Evolutionary conservation across 140 eudicot genomes (phyloP).

Genomic region (Ambrosia hybrid): DNA sequence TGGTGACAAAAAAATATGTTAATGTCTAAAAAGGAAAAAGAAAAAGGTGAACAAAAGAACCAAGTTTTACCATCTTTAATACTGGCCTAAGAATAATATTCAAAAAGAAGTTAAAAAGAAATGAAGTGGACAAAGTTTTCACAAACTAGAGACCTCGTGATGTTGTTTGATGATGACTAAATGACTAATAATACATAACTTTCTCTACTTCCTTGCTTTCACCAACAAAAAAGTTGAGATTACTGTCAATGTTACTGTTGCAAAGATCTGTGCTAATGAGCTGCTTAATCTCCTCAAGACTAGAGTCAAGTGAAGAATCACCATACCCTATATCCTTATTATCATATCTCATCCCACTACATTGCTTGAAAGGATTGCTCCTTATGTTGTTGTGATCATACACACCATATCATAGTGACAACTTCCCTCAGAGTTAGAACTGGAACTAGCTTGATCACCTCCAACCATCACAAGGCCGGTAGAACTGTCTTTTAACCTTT

Average conservation of each 20-base stretch:
- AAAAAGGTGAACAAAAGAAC: conserved; percentile 15
- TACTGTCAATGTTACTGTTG: conserved; percentile 38
- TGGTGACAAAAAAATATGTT: background rate
- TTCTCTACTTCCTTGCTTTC: conserved; percentile 58
- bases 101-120: conserved; percentile 2
- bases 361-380: conserved; percentile 38
- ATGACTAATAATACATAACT: conserved; percentile 45
- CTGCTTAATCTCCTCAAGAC: conserved; percentile 87
- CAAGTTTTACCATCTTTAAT: conserved; percentile 32
- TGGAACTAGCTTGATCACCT: conserved; percentile 54
- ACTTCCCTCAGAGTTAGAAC: conserved; percentile 85
- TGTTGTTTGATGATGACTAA: conserved; percentile 14
- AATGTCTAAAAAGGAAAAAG: background rate
- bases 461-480: conserved; percentile 59
- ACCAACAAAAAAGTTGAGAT: conserved; percentile 51
- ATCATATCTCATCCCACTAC: conserved; percentile 24
- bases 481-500: conserved; percentile 38
- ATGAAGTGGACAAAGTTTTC: conserved; percentile 10
- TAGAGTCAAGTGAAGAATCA: conserved; percentile 46
- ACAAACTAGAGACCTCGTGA: conserved; percentile 27
- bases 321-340: conserved; percentile 31
- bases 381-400: conserved; percentile 38
- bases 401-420: conserved; percentile 28
- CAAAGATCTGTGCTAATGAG: conserved; percentile 57
- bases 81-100: conserved; percentile 19